Evolutionary conservation across 169 alveolate species (phyloP).

Genomic region (Babesia gibsoni): DNA sequence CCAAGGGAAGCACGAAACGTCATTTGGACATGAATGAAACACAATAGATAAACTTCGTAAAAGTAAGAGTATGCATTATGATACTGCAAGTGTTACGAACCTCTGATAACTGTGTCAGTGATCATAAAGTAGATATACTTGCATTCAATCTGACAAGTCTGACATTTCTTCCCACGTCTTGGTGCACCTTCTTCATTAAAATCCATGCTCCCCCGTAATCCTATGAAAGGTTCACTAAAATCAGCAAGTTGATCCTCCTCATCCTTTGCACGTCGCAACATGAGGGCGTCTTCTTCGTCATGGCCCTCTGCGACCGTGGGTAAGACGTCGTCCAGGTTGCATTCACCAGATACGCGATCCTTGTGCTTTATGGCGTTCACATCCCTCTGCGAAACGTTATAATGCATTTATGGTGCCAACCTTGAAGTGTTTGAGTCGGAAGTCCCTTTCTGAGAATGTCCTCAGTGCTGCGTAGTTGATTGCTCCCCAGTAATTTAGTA

Average conservation of each 20-base stretch:
- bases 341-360: neutral
- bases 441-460: neutral
- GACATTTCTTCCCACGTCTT: no score
- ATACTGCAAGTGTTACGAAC: neutral
- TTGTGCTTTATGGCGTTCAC: neutral
- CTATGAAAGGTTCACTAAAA: neutral
- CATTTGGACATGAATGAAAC: no score
- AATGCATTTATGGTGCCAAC: neutral
- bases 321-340: neutral
- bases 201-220: neutral
- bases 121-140: neutral
- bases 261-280: no score
- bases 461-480: constrained; percentile 73
- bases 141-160: neutral
- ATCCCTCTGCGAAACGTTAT: neutral
- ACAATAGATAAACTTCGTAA: no score
- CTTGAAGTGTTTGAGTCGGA: neutral
- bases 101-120: neutral
- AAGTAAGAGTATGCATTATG: neutral
- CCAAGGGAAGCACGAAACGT: no score
- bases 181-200: neutral
- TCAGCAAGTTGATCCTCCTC: neutral
- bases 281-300: neutral
- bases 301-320: neutral
- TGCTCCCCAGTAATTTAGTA: constrained; percentile 77